Base-by-base conservation (phyloP, 768 basidiomycete genomes). In the Ramaria rubella region DNA sequence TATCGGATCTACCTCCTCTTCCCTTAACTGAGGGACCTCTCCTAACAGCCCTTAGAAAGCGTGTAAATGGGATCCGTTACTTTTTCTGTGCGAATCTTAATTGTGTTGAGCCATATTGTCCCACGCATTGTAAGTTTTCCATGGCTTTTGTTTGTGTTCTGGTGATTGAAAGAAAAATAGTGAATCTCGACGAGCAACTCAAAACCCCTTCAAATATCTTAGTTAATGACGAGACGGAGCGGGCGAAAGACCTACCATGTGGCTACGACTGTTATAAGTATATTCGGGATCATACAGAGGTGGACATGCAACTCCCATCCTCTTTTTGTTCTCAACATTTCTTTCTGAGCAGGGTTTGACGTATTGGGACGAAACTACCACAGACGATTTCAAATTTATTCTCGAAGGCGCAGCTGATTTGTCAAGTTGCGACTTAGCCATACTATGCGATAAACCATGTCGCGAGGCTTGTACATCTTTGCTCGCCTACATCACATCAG, bases 371-470 rank as follows among this genome's bases (percentile, higher is more conserved):
- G 52, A 43, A 14, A 67, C 70, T 15, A 52, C 58, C 5, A 53
- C 71, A 3, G 72, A 77, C 33, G 59, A 68, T 0, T 63, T 86
- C 2, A 65, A 60, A 21, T 67, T 65, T 2, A 63, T 81, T 5
- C 67, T 80, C 9, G 67, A 74, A 15, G 64, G 78, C 23, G 68
- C 72, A 0, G 77, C 78, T 6, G 75, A 82, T 45, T 63, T 70
- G 3, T 65, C 70, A 0, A 73, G 83, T 0, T 87, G 86, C 59
- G 75, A 81, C 45, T 67, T 86, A 12, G 78, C 82, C 17, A 63
- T 70, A 1, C 67, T 86, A 15, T 79, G 79, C 64, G 71, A 72
- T 9, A 82, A 79, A 59, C 78, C 83, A 5, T 88, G 86, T 65
- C 66, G 68, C 27, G 81, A 87, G 72, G 86, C 84, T 54, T 33